Evolutionary conservation across 73 alveolate genomes (phyloP), one percentile per base, ranked within the genome.

Genomic region (Tetrahymena borealis): DNA sequence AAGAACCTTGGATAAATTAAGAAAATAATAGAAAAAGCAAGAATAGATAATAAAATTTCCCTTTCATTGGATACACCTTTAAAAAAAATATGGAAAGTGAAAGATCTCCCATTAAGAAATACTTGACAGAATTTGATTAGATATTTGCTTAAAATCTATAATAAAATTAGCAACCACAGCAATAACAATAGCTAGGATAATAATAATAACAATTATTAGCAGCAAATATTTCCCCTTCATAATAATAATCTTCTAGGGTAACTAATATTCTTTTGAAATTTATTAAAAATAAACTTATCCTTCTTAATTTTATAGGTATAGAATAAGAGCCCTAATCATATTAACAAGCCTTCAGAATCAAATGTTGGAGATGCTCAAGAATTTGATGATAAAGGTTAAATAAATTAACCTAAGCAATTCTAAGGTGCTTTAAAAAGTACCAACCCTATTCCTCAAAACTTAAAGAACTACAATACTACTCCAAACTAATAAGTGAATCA

Each of bases 1-100:
- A 96, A 78, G 99, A 98, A 91, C 98, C 99, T 43, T 97, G 98
- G 95, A 96, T 95, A 79, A 98, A 98, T 39, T 90, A 92, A 39
- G 95, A 94, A 40, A 79, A 37, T n/a, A 79, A 38, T 20, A 40
- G 91, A 96, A n/a, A 91, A 92, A 36, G 93, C 90, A 90, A 91
- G 95, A 60, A 92, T 94, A 90, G 96, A 93, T 16, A 93, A 93
- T 28, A 90, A 78, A 35, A 93, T 7, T 40, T 94, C 39, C 93
- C 96, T 78, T 96, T 96, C 79, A 93, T 94, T 0, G 98, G 98
- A 28, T 96, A 96, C 90, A 96, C 98, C 7, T 96, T 91, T 93
- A 96, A 96, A 91, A 93, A 92, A 78, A 97, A 97, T 94, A 97
- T 96, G 37, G 99, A 97, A 90, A 94, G 43, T 16, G 94, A 97